Evolutionary conservation across 306 rosid species (phyloP).

Genomic region (Lathyrus tuberosus): DNA sequence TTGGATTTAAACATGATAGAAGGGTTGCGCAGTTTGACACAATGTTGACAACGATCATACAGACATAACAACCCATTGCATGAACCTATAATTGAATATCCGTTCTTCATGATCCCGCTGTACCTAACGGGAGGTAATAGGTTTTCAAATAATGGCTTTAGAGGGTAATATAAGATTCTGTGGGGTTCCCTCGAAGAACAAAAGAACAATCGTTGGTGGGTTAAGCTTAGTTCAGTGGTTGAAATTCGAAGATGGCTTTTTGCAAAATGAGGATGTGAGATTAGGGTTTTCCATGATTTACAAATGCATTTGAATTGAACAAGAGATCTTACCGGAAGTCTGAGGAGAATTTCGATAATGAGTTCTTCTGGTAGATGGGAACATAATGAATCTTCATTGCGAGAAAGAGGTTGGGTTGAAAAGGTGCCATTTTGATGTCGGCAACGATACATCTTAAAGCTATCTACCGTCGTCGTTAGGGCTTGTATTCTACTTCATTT

Average conservation of each 20-base stretch:
- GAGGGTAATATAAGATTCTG: background rate
- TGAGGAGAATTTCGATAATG: slow-evolving; percentile 7
- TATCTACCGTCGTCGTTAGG: too few species aligned
- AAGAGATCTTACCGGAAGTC: background rate
- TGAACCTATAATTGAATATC: slow-evolving; percentile 3
- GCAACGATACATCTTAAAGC: too few species aligned
- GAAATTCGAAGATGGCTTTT: slow-evolving; percentile 6
- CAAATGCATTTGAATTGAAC: slow-evolving; percentile 1
- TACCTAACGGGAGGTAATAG: background rate
- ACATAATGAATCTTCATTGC: too few species aligned
- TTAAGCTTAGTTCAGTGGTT: background rate
- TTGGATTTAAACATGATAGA: too few species aligned
- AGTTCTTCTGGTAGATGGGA: background rate
- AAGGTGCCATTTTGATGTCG: too few species aligned
- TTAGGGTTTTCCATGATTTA: slow-evolving; percentile 38
- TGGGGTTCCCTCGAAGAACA: background rate
- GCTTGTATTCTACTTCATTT: too few species aligned
- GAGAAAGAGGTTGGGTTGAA: too few species aligned
- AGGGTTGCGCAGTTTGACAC: slow-evolving; percentile 3
- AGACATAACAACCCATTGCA: slow-evolving; percentile 37
- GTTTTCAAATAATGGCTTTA: background rate
- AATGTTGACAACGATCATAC: background rate
- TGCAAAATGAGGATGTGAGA: slow-evolving; percentile 30
- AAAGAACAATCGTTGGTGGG: background rate
- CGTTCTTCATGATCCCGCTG: too few species aligned